Evolutionary conservation across 805 yeast species (phyloP).

Genomic region (Cyberlindnera galapagoensis): DNA sequence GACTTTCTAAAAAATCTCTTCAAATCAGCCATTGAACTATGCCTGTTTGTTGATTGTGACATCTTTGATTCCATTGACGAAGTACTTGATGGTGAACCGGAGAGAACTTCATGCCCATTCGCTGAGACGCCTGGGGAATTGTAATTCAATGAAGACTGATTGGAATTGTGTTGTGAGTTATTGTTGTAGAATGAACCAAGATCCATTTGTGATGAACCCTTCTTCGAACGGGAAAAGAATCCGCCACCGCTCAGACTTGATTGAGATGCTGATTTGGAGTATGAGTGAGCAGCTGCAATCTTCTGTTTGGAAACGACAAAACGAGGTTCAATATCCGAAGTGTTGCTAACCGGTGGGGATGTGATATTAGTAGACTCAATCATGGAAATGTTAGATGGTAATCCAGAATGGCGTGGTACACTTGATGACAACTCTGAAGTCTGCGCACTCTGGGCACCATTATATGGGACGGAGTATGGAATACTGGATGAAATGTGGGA

Average conservation of each 20-base stretch:
- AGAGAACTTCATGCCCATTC: conserved; percentile 8
- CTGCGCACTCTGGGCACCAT: conserved; percentile 16
- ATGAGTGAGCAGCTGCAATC: conserved; percentile 27
- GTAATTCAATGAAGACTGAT: conserved; percentile 5
- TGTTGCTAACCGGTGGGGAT: conserved; percentile 59
- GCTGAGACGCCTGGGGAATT: not conserved
- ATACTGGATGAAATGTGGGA: conserved; percentile 18
- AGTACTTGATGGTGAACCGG: conserved; percentile 22
- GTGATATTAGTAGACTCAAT: conserved; percentile 56
- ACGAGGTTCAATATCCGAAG: conserved; percentile 70
- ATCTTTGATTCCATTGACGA: conserved; percentile 21
- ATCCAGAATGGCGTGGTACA: conserved; percentile 29
- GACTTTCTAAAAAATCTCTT: conserved; percentile 62
- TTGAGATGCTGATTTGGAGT: conserved; percentile 13
- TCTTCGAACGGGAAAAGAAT: conserved; percentile 39
- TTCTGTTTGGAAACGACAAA: conserved; percentile 79
- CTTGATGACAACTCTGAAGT: conserved; percentile 25
- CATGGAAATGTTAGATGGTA: conserved; percentile 35
- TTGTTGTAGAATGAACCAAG: conserved; percentile 23
- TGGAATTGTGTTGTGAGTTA: conserved; percentile 11
- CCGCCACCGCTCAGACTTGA: too few species aligned
- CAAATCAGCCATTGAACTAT: conserved; percentile 74
- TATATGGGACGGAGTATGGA: conserved; percentile 21
- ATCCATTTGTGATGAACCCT: conserved; percentile 30
- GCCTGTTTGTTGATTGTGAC: conserved; percentile 48